Evolutionary conservation across 2,329 filamentous ascomycete genomes (phyloP), one percentile per base, ranked within the genome.

Genomic region (Chalaropsis thielavioides): DNA sequence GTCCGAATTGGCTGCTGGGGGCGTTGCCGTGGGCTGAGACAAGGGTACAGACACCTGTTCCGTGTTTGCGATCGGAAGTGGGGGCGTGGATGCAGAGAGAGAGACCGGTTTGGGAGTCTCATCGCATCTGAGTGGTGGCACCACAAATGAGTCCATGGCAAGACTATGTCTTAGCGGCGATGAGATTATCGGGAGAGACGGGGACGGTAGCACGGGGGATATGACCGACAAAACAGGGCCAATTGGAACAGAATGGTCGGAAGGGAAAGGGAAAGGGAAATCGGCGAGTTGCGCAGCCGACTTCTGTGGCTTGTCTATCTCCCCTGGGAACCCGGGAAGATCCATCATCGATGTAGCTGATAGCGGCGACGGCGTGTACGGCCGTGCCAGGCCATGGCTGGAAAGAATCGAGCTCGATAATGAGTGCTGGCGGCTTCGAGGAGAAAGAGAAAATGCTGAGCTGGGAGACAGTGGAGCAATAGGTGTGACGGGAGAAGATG

Each of bases 361-460:
- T 11, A 67, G 41, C 13, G 65, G 65, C 15, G 65, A 67, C 7
- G 62, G 65, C 19, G 62, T 67, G 31, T 67, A 67, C 24, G 38
- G 60, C 41, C 64, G 64, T 17, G 60, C 15, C 10, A 51, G 17
- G 11, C 43, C 41, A 8, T 60, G 44, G 7, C 31, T 64, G 10
- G 59, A 40, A 7, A 56, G 61, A 10, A 64, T 51, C 15, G 61
- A 60, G 11, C 61, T n/a, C 6, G 65, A 61, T 11, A 67, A 35
- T 10, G 58, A 51, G 41, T 27, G 41, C n/a, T 31, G 60, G 10
- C n/a, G 61, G 22, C 19, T 44, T 15, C 35, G 56, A 49, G 54
- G 24, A 3, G 27, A 35, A n/a, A 58, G 15, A n/a, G 54, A 35
- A 6, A 41, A 62, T 13, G 59, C 35, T 35, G 51, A 44, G 3